Evolutionary conservation across 2,329 filamentous ascomycete species (phyloP).

Genomic region (Phaeosphaeria sp.): DNA sequence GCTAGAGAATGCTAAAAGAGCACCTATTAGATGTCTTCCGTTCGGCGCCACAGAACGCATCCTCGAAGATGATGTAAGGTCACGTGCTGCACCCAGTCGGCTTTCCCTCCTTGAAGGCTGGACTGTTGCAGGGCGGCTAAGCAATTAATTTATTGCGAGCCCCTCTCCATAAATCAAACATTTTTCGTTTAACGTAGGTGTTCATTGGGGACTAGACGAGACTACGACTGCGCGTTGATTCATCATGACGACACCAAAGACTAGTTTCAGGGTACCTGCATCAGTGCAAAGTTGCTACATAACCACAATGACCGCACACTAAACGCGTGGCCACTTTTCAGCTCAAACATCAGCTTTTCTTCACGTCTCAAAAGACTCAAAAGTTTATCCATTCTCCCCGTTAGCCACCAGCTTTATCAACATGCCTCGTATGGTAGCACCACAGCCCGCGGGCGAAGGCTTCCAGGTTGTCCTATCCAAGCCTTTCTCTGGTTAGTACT

Average conservation of each 20-base stretch:
- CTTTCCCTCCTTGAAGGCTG: too few relatives aligned
- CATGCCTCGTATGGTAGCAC: slow-evolving; percentile 56
- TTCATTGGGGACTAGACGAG: not conserved
- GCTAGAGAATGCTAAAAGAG: too few relatives aligned
- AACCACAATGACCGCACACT: not conserved
- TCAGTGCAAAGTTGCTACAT: slow-evolving; percentile 1
- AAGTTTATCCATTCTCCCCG: too few relatives aligned
- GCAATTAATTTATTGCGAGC: too few relatives aligned
- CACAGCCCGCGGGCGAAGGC: slow-evolving; percentile 78
- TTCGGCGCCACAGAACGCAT: too few relatives aligned
- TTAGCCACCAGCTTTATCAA: slow-evolving; percentile 7
- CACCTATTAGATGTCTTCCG: too few relatives aligned
- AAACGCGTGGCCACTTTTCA: not conserved
- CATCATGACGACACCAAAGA: slow-evolving; percentile 6
- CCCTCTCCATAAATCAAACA: not conserved
- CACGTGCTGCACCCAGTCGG: too few relatives aligned
- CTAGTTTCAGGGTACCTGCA: slow-evolving; percentile 8
- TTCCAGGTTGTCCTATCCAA: slow-evolving; percentile 67
- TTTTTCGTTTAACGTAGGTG: not conserved
- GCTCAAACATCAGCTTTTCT: not conserved
- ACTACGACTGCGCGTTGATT: not conserved
- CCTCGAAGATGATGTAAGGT: too few relatives aligned
- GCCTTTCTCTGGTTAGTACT: slow-evolving; percentile 31
- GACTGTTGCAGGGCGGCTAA: too few relatives aligned
- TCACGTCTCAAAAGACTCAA: too few relatives aligned